Percentiles rank a stretch among this genome's conserved stretches.
These are phyloP conservation scores for Eimeria acervulina DNA, from an alignment of 169 alveolate species.

Conservation along the genomic window DNA sequence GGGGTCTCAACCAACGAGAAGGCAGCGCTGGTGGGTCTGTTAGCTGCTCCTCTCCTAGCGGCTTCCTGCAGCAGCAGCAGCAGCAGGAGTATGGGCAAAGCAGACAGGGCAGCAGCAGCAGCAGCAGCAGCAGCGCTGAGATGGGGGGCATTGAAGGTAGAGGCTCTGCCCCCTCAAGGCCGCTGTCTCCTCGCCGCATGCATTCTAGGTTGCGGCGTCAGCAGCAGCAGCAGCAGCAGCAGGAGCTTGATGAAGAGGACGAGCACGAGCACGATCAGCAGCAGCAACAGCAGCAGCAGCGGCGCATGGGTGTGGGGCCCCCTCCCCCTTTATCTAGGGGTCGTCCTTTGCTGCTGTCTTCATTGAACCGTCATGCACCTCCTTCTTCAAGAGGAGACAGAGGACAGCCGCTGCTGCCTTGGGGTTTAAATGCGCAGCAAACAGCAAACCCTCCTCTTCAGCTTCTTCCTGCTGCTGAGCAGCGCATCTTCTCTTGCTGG, in stretches of 20 bases:
- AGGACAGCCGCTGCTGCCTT: too few relatives aligned
- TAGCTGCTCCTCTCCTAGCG: constrained; percentile 15
- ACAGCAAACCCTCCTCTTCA: neutral
- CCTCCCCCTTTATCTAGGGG: neutral
- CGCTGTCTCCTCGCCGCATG: constrained; percentile 5
- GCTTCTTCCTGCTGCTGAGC: neutral
- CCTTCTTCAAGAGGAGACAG: too few relatives aligned
- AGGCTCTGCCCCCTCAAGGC: neutral
- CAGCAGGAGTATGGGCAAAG: neutral
- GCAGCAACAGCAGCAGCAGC: neutral
- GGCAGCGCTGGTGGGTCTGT: neutral
- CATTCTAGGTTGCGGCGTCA: neutral
- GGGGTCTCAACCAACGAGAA: neutral
- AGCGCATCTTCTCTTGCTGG: too few relatives aligned
- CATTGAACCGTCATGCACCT: neutral
- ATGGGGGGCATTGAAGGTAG: neutral
- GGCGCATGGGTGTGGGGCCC: neutral
- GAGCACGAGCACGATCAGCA: neutral
- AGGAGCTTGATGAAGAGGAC: constrained; percentile 14
- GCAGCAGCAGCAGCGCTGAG: constrained; percentile 2
- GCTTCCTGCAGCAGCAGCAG: constrained; percentile 6
- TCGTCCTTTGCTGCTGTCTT: neutral
- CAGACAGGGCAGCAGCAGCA: neutral
- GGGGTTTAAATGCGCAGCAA: too few relatives aligned
- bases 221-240: constrained; percentile 28